Base-by-base conservation (phyloP, 306 rosid species). In the apple (Malus domestica) region DNA sequence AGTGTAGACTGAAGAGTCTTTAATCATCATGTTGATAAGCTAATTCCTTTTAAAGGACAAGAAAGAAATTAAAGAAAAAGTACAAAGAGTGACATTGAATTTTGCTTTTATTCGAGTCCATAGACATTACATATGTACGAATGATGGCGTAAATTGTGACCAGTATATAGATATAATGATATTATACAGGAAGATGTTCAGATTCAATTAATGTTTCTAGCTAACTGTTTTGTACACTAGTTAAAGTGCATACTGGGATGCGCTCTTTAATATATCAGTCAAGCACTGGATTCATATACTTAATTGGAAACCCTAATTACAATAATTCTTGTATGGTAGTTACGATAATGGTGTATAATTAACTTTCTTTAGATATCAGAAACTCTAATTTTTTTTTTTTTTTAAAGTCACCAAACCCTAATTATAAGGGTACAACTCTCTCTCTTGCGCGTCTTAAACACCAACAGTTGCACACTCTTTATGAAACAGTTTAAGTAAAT, bases 11-110 rank as follows among this genome's bases (percentile, higher is more conserved):
- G 81, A 83, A 80, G 87, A 79, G 85, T 88, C 88, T 84, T 89
- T 87, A 86, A 76, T 80, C 86, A 80, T 83, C 76, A 77, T 79
- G 85, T 73, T 86, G 88, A 87, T 87, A 81, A 65, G 83, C 81
- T 80, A 73, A 74, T 76, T 72, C 74, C 84, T 84, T 77, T 79
- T 45, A 72, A 66, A 79, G 75, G 59, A 46, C 30, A 49, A 33
- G 11, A 76, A 78, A 65, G 82, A 73, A 79, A 62, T 68, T 73
- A 84, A 84, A 60, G 60, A 80, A 71, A 73, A 83, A 49, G 78
- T 81, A 83, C 79, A 80, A 83, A 87, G 80, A 30, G 76, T 67
- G 67, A 58, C 15, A 51, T 22, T 58, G 30, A 68, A 51, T 1
- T 70, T 81, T 86, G 81, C 90, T 84, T 79, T 79, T n/a, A 59